These are phyloP conservation scores for Nyssa sinensis DNA, from an alignment of 148 eudicot species.

Conservation along the genomic window DNA sequence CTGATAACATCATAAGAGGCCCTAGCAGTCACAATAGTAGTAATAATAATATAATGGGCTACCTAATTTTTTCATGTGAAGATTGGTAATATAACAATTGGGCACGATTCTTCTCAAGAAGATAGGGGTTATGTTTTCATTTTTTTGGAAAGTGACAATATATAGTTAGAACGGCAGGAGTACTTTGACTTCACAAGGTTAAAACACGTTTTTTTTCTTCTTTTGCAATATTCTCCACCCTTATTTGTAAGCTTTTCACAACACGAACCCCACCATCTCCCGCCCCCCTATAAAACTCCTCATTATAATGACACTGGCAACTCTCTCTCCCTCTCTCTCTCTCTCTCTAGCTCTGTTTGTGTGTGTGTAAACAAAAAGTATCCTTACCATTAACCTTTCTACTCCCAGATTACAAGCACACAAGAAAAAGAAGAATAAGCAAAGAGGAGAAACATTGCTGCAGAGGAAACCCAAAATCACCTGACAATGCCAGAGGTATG, in stretches of 20 bases:
- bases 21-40: not conserved
- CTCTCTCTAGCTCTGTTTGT: slow-evolving; percentile 12
- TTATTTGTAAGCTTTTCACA: not conserved
- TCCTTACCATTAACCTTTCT: slow-evolving; percentile 1
- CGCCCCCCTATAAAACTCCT: slow-evolving; percentile 52
- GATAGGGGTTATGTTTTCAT: not conserved
- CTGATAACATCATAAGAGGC: slow-evolving; percentile 1
- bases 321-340: slow-evolving; percentile 9
- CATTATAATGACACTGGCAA: slow-evolving; percentile 23
- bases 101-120: not conserved
- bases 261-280: slow-evolving; percentile 22
- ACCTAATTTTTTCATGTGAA: slow-evolving; percentile 3
- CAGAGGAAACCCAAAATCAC: slow-evolving; percentile 36
- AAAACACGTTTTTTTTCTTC: not conserved
- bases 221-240: slow-evolving; percentile 14
- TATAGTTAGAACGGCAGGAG: slow-evolving; percentile 8
- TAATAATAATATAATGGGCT: not conserved
- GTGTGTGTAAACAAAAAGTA: slow-evolving; percentile 12
- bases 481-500: slow-evolving; percentile 57
- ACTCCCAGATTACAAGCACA: slow-evolving; percentile 18
- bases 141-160: not conserved
- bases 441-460: slow-evolving; percentile 38
- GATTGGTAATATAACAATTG: not conserved
- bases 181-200: slow-evolving; percentile 13
- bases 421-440: slow-evolving; percentile 13